phyloP scores from a whole-genome alignment of 768 basidiomycete genomes.

The Clitopilus hobsonii region DNA sequence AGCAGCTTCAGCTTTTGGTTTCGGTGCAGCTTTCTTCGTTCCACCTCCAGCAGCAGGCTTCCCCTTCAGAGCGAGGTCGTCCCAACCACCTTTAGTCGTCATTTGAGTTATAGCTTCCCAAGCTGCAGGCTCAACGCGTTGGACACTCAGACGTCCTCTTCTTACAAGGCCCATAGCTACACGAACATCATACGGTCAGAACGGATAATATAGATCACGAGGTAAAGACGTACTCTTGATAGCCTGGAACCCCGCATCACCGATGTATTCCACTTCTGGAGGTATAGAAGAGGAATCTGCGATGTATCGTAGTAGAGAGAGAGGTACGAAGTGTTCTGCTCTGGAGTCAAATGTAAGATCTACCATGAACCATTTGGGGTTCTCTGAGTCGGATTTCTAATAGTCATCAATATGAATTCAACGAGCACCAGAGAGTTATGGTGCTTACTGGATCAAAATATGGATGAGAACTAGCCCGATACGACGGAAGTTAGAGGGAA shows the following conservation, averaged over 20 bases:
- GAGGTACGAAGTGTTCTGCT: conserved; percentile 69
- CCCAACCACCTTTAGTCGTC: conserved; percentile 79
- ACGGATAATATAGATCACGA: not conserved
- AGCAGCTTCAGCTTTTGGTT: conserved; percentile 12
- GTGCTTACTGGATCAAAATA: conserved; percentile 68
- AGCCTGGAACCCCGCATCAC: conserved; percentile 51
- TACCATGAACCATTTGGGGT: conserved; percentile 94
- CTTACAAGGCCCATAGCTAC: conserved; percentile 76
- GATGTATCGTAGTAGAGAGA: conserved; percentile 68
- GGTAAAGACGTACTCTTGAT: conserved; percentile 48
- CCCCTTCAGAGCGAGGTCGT: conserved; percentile 37
- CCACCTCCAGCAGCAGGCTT: conserved; percentile 20
- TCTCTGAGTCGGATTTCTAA: conserved; percentile 72
- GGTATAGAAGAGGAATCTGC: conserved; percentile 41
- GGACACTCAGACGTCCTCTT: conserved; percentile 83
- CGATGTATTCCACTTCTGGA: conserved; percentile 62
- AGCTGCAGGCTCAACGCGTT: conserved; percentile 63
- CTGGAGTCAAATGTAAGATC: conserved; percentile 66
- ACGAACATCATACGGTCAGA: not conserved
- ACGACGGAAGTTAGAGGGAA: too few relatives aligned
- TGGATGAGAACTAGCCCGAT: conserved; percentile 65
- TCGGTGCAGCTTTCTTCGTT: conserved; percentile 13
- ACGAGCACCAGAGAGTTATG: not conserved
- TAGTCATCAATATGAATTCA: not conserved
- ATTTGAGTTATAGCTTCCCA: conserved; percentile 60